These are phyloP conservation scores for Glycyrrhiza uralensis DNA, from an alignment of 306 rosid species.

Conservation along the genomic window DNA sequence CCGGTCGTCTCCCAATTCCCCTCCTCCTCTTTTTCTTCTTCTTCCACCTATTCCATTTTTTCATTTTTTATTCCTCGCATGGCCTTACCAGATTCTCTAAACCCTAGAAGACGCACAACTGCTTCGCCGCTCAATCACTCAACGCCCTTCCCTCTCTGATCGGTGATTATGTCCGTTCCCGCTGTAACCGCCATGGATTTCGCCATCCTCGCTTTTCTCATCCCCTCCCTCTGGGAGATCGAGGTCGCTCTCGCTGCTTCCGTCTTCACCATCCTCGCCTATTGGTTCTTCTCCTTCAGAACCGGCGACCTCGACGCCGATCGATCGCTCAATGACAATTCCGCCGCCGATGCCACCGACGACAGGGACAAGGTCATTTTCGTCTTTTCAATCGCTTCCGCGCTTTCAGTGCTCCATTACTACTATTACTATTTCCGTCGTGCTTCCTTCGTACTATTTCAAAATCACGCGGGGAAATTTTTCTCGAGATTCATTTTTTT, in stretches of 20 bases:
- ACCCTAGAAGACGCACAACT: slow-evolving; percentile 38
- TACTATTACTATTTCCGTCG: background rate
- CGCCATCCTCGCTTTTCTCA: slow-evolving; percentile 49
- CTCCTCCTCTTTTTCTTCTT: background rate
- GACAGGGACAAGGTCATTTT: slow-evolving; percentile 60
- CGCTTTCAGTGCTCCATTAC: background rate
- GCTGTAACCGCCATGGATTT: slow-evolving; percentile 32
- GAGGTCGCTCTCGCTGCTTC: slow-evolving; percentile 76
- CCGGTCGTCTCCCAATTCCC: slow-evolving; percentile 19
- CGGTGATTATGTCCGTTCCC: slow-evolving; percentile 1
- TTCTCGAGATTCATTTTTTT: background rate
- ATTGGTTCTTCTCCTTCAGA: slow-evolving; percentile 59
- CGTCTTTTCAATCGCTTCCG: background rate
- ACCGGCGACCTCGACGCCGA: slow-evolving; percentile 35
- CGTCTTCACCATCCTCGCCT: slow-evolving; percentile 53
- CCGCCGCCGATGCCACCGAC: slow-evolving; percentile 37
- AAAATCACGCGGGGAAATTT: background rate
- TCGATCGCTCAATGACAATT: slow-evolving; percentile 46
- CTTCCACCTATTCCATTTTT: too few relatives aligned
- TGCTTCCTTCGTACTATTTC: background rate
- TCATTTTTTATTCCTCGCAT: slow-evolving; percentile 17
- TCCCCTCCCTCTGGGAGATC: slow-evolving; percentile 89
- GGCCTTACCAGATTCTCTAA: slow-evolving; percentile 40
- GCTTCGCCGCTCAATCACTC: background rate
- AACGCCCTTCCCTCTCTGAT: slow-evolving; percentile 3